A percentile compares a stretch with the other conserved stretches of the same genome.
Conservation (phyloP, 192 early-diverging fungal genomes). For the Coemansia asiatica region DNA sequence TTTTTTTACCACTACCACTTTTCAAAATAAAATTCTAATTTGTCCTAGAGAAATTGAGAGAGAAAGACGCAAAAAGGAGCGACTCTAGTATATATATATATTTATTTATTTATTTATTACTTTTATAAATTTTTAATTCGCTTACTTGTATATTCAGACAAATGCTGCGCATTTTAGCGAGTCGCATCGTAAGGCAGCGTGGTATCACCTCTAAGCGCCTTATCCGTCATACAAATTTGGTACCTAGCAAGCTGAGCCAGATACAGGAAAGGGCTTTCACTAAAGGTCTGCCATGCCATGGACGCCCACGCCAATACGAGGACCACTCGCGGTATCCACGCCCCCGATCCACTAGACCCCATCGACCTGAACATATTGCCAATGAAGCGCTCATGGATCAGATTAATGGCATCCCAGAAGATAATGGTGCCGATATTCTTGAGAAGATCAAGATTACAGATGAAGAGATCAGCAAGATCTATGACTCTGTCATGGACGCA, state of each 20-base stretch:
- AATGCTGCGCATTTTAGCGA: slow-evolving; percentile 32
- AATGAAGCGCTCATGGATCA: slow-evolving; percentile 18
- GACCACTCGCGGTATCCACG: slow-evolving; percentile 41
- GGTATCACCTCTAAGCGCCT: background rate
- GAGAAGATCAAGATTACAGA: slow-evolving; percentile 39
- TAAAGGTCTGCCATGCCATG: slow-evolving; percentile 8
- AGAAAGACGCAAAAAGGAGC: too few species aligned
- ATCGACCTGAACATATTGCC: slow-evolving; percentile 28
- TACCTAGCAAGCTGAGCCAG: slow-evolving; percentile 7
- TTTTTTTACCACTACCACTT: too few species aligned
- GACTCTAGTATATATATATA: too few species aligned
- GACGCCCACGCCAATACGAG: slow-evolving; percentile 24
- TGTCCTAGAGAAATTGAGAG: too few species aligned
- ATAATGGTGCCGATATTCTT: slow-evolving; percentile 5
- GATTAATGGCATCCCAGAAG: slow-evolving; percentile 2
- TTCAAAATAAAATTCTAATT: too few species aligned
- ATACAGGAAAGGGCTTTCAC: slow-evolving; percentile 2
- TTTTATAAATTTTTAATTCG: too few species aligned
- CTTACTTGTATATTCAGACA: too few species aligned
- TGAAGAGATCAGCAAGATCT: slow-evolving; percentile 45
- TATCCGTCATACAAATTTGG: background rate
- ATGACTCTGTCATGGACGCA: slow-evolving; percentile 40
- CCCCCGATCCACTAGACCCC: slow-evolving; percentile 17
- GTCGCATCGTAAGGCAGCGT: slow-evolving; percentile 11
- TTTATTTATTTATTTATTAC: too few species aligned